These are phyloP conservation scores for Yarrowia bubula DNA, from an alignment of 805 yeast species.

Conservation along the genomic window DNA sequence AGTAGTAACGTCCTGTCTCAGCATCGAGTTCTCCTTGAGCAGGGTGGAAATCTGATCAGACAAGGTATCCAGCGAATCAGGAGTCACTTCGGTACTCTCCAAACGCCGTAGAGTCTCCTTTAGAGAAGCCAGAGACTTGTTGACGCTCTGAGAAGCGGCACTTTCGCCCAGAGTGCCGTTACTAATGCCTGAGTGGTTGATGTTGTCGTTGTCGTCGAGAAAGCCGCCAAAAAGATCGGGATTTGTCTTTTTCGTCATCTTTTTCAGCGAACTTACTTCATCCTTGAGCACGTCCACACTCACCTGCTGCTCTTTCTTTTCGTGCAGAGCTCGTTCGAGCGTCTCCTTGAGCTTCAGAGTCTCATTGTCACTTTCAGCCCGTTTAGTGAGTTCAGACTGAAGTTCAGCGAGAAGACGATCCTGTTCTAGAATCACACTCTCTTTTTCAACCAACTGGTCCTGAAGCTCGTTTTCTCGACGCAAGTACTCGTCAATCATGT, in stretches of 20 bases:
- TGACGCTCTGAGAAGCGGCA: background rate
- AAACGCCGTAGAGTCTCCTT: background rate
- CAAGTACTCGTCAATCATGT: conserved; percentile 33
- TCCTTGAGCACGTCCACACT: conserved; percentile 29
- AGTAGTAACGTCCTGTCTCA: background rate
- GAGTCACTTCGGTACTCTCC: background rate
- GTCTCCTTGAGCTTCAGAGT: conserved; percentile 28
- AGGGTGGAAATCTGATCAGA: background rate
- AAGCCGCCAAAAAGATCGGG: conserved; percentile 14
- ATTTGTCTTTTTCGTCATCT: background rate
- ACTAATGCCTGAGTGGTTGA: conserved; percentile 6
- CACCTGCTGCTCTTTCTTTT: conserved; percentile 33
- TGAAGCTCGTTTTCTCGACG: conserved; percentile 39
- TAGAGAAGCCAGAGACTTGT: conserved; percentile 1
- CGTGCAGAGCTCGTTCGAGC: conserved; percentile 31
- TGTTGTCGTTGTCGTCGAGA: conserved; percentile 15
- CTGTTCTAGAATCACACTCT: conserved; percentile 31
- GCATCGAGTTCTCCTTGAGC: background rate
- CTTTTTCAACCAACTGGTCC: conserved; percentile 37
- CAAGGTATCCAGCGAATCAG: background rate
- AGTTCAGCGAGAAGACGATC: conserved; percentile 31
- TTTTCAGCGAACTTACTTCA: conserved; percentile 30
- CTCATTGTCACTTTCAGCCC: conserved; percentile 10
- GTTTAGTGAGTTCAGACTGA: conserved; percentile 1
- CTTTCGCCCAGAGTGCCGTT: conserved; percentile 15